Base-by-base conservation (phyloP, 176 grass and related monocot genomes). In the Leersia perrieri region DNA sequence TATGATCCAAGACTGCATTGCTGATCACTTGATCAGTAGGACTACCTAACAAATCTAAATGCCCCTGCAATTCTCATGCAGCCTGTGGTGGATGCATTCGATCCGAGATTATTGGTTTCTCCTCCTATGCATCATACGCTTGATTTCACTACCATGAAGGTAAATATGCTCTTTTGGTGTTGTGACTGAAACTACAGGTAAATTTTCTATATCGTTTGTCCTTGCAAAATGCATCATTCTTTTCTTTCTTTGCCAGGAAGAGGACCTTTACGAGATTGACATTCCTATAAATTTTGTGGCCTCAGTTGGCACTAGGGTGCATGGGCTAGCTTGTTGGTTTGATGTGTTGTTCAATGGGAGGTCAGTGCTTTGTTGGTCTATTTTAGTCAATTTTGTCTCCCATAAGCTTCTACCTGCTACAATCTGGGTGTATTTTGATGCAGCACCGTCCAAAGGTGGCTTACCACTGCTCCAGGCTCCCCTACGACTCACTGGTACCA, bases 41-140 rank as follows among this genome's bases (percentile, higher is more conserved):
- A 0, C 15, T 63, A 2, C 22, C 11, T 63, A 15, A 10, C 1
- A 38, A 64, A 20, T 79, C 53, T 75, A 71, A 77, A 66, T 73
- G 7, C 27, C 34, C 82, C 45, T 78, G 51, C 18, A 55, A 63
- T 67, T 77, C 27, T 84, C 68, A 66, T 91, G 85, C 89, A 99
- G 97, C 97, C 97, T 86, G 97, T 99, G 49, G 97, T 99, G 63
- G 97, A 99, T 85, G 97, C 97, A 39, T 99, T 99, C 79, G 97
- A 99, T 83, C 93, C 97, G 75, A 99, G 97, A 88, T 76, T 99
- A 62, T 89, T 99, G 64, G 63, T 99, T 45, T 99, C 90, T 72
- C 89, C 85, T 2, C 73, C 97, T 76, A 90, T 47, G 44, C 72
- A 76, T 74, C 97, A 96, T 71, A 90, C 68, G 14, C 84, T 99